A percentile compares a stretch with the other conserved stretches of the same genome.
Conservation (phyloP, 441 rosid genomes). For the Gossypium schwendimanii region DNA sequence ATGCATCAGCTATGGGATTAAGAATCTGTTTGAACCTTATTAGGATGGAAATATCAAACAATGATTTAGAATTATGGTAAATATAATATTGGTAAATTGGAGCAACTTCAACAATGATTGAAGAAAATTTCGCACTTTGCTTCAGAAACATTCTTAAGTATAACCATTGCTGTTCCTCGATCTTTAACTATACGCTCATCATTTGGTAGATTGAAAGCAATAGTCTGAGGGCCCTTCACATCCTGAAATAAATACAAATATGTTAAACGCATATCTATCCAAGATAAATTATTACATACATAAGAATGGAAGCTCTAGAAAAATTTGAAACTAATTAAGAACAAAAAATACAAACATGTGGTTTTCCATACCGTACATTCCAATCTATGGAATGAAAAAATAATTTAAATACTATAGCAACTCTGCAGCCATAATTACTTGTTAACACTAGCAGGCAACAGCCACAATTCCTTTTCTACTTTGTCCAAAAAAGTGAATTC, state of each 20-base stretch:
- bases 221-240: constrained; percentile 93
- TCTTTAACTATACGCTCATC: constrained; percentile 87
- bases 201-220: constrained; percentile 92
- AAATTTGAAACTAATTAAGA: neutral
- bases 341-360: neutral
- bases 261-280: constrained; percentile 8
- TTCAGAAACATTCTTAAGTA: constrained; percentile 83
- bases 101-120: constrained; percentile 7
- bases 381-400: neutral
- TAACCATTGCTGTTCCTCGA: constrained; percentile 93
- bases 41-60: constrained; percentile 7
- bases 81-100: constrained; percentile 1
- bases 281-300: constrained; percentile 4
- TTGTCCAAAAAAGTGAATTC: neutral
- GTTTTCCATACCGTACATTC: neutral
- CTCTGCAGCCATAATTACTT: neutral
- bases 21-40: constrained; percentile 83
- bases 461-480: neutral
- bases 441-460: neutral
- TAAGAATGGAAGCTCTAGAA: neutral
- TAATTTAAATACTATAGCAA: neutral
- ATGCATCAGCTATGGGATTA: constrained; percentile 67
- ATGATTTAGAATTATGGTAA: constrained; percentile 6
- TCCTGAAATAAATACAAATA: constrained; percentile 46
- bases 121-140: constrained; percentile 54